phyloP scores from a whole-genome alignment of 1,139 yeast genomes.

The Magnusiomyces tetraspermus region DNA sequence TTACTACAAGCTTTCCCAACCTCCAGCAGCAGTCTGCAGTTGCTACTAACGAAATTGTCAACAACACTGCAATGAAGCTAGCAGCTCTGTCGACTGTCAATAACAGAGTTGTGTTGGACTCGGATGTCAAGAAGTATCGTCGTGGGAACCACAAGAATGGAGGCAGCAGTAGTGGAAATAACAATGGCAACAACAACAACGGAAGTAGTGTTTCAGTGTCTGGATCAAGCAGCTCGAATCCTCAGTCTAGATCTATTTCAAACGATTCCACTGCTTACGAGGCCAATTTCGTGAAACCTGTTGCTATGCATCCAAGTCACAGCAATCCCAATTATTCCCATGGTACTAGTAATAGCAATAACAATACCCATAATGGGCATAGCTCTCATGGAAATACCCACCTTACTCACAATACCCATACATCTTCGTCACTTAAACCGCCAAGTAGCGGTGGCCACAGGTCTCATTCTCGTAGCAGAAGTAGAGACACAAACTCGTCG shows the following conservation, averaged over 20 bases:
- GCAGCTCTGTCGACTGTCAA: slow-evolving; percentile 31
- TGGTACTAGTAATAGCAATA: not conserved
- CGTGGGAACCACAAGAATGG: not conserved
- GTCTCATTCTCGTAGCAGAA: not conserved
- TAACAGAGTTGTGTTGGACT: slow-evolving; percentile 5
- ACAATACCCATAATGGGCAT: not conserved
- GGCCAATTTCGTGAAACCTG: slow-evolving; percentile 3
- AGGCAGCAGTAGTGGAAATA: not conserved
- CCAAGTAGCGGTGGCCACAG: no score
- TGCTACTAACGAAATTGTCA: slow-evolving; percentile 24
- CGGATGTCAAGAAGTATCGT: slow-evolving; percentile 3
- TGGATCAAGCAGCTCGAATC: not conserved
- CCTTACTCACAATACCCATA: no score
- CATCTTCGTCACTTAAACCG: no score
- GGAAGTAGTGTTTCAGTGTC: not conserved
- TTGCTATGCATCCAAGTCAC: not conserved
- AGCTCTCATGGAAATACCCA: not conserved
- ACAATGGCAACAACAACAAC: not conserved
- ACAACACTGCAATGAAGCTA: slow-evolving; percentile 31
- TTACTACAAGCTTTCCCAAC: slow-evolving; percentile 16
- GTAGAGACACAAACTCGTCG: not conserved
- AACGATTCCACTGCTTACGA: not conserved
- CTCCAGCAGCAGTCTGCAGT: not conserved
- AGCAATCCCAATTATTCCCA: not conserved
- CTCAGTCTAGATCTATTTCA: not conserved